A percentile compares a stretch with the other conserved stretches of the same genome.
Conservation (phyloP, 441 rosid species). For the Manihot esculenta region DNA sequence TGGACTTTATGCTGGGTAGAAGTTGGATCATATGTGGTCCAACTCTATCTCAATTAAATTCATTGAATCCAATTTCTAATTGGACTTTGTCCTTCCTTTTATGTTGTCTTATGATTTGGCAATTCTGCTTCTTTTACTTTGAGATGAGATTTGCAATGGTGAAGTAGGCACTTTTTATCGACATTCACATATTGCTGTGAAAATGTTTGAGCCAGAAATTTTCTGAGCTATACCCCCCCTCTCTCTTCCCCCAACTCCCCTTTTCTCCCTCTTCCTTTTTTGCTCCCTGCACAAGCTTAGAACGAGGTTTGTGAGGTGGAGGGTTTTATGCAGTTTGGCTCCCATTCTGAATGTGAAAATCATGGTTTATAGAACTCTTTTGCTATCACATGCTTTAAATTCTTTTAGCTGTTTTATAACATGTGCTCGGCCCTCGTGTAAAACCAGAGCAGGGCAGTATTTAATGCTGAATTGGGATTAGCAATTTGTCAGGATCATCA, state of each 20-base stretch:
- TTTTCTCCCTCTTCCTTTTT: too few relatives aligned
- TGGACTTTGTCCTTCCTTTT: background rate
- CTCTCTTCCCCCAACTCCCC: too few relatives aligned
- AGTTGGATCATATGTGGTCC: slow-evolving; percentile 8
- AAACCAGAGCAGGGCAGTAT: background rate
- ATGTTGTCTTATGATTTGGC: slow-evolving; percentile 18
- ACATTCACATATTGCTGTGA: background rate
- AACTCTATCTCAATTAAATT: slow-evolving; percentile 12
- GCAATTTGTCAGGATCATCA: background rate
- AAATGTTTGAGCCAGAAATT: background rate
- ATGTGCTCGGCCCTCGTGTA: background rate
- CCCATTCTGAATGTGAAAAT: background rate
- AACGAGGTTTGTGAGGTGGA: too few relatives aligned
- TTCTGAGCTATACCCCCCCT: background rate
- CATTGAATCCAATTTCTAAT: slow-evolving; percentile 7
- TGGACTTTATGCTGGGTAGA: slow-evolving; percentile 17
- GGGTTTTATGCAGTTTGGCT: too few relatives aligned
- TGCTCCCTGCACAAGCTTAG: too few relatives aligned
- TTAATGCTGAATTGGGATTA: background rate
- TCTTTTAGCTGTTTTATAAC: background rate
- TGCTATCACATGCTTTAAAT: slow-evolving; percentile 1
- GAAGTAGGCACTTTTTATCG: slow-evolving; percentile 3
- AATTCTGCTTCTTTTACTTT: slow-evolving; percentile 10
- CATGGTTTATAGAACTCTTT: background rate
- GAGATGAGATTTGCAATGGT: background rate